These are phyloP conservation scores for Cyberlindnera maclurae DNA, from an alignment of 805 yeast species.

Conservation along the genomic window DNA sequence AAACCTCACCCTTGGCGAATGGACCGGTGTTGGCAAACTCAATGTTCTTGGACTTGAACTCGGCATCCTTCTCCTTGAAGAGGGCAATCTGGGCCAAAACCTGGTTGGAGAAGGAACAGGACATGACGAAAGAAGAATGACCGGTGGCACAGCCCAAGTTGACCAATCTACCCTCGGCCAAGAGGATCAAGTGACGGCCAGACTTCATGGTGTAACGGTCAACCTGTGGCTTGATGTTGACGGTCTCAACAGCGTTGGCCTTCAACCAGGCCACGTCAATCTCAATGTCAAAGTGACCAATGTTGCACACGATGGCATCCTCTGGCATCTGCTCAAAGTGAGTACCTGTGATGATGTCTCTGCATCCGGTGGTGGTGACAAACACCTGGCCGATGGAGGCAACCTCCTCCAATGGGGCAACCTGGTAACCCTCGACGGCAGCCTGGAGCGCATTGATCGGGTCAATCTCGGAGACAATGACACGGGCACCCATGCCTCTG, in stretches of 20 bases:
- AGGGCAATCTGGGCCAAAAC: conserved; percentile 97
- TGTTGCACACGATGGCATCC: conserved; percentile 99
- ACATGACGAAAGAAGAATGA: conserved; percentile 98
- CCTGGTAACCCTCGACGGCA: conserved; percentile 98
- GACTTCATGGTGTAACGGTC: conserved; percentile 87
- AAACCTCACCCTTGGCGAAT: conserved; percentile 79
- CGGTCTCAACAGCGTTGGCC: conserved; percentile 86
- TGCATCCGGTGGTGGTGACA: conserved; percentile 99
- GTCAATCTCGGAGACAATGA: conserved; percentile 92
- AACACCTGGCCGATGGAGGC: conserved; percentile 91
- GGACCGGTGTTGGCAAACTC: conserved; percentile 93
- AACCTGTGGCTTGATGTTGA: conserved; percentile 98
- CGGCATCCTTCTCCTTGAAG: conserved; percentile 79
- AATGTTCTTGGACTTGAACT: conserved; percentile 71
- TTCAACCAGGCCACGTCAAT: conserved; percentile 99
- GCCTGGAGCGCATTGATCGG: conserved; percentile 99
- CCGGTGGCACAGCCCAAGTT: conserved; percentile 99
- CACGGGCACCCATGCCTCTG: conserved; percentile 99
- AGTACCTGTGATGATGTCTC: conserved; percentile 88
- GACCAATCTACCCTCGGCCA: conserved; percentile 98
- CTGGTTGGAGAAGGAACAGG: conserved; percentile 99
- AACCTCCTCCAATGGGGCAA: conserved; percentile 90
- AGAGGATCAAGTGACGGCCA: conserved; percentile 91
- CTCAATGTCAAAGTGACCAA: conserved; percentile 99
- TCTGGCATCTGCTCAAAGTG: conserved; percentile 94